Percentiles rank a stretch among this genome's conserved stretches.
Evolutionary conservation across 192 early-diverging fungal genomes (phyloP).

Genomic region (Coemansia sp.): DNA sequence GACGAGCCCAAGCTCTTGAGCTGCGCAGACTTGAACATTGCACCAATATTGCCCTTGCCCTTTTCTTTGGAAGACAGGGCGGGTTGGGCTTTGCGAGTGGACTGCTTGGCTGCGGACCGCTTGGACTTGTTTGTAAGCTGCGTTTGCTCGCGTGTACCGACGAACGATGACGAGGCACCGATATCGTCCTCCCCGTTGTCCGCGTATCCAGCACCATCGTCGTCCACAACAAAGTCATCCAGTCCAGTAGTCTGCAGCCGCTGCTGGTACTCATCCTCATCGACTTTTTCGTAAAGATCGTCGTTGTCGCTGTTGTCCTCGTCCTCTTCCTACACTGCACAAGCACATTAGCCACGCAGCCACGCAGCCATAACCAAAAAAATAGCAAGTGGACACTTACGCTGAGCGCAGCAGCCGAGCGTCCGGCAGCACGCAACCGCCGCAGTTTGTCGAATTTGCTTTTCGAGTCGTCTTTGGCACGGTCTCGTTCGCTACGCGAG

Average conservation of each 20-base stretch:
- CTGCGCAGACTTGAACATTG: conserved; percentile 48
- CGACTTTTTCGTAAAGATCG: conserved; percentile 37
- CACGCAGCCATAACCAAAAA: no score
- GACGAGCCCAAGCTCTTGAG: conserved; percentile 11
- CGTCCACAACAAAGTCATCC: conserved; percentile 52
- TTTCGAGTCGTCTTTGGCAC: conserved; percentile 1
- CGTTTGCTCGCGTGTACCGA: neutral
- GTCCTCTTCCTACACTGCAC: conserved; percentile 13
- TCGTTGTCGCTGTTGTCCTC: conserved; percentile 12
- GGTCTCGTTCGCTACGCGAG: conserved; percentile 12
- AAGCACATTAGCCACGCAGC: neutral
- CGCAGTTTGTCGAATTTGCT: conserved; percentile 42
- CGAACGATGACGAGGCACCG: conserved; percentile 9
- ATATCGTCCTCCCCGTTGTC: conserved; percentile 36
- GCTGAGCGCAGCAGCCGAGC: conserved; percentile 25
- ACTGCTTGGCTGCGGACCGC: neutral
- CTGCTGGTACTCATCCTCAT: conserved; percentile 46
- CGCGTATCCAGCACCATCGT: conserved; percentile 41
- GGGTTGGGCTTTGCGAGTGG: neutral
- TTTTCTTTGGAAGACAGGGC: neutral
- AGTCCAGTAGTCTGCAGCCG: conserved; percentile 13
- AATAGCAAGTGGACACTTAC: neutral
- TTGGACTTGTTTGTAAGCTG: neutral
- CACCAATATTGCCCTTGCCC: conserved; percentile 18
- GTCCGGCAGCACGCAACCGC: conserved; percentile 41